Evolutionary conservation across 225 moss, liverwort and hornwort genomes (phyloP).

Genomic region (Pseudisothecium myosuroides): DNA sequence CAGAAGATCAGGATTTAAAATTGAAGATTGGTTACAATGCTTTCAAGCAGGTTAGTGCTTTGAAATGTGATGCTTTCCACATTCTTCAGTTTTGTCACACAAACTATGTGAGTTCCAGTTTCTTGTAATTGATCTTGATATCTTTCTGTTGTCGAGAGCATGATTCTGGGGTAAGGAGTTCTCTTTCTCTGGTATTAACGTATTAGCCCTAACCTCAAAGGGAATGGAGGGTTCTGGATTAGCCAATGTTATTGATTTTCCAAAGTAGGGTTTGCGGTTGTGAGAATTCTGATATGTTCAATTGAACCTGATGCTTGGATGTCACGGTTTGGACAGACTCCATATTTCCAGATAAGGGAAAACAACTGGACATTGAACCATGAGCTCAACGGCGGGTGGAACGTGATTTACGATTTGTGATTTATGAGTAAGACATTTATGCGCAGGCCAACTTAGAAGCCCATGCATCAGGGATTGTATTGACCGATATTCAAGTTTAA

Average conservation of each 20-base stretch:
- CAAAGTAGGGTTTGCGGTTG: background rate
- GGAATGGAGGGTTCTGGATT: background rate
- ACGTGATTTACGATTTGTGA: slow-evolving; percentile 81
- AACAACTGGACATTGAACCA: slow-evolving; percentile 97
- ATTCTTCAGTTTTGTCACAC: background rate
- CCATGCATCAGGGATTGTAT: slow-evolving; percentile 17
- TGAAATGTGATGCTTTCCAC: background rate
- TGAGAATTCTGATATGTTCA: background rate
- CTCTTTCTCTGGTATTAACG: background rate
- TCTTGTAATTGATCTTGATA: background rate
- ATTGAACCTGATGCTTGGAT: background rate
- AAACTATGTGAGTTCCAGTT: background rate
- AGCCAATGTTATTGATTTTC: background rate
- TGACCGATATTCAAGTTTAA: slow-evolving; percentile 2
- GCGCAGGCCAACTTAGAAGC: background rate
- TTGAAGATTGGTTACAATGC: slow-evolving; percentile 83
- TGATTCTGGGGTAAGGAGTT: background rate
- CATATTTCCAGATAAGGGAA: slow-evolving; percentile 84
- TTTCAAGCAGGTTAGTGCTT: slow-evolving; percentile 47
- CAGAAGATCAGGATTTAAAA: slow-evolving; percentile 96
- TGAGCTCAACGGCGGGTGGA: slow-evolving; percentile 65
- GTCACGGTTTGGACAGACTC: slow-evolving; percentile 36
- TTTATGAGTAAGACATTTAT: slow-evolving; percentile 10
- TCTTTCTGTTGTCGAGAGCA: background rate
- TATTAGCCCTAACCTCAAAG: background rate